phyloP scores from a whole-genome alignment of 2,329 filamentous ascomycete species.

The Coccinonectria pachysandricola region DNA sequence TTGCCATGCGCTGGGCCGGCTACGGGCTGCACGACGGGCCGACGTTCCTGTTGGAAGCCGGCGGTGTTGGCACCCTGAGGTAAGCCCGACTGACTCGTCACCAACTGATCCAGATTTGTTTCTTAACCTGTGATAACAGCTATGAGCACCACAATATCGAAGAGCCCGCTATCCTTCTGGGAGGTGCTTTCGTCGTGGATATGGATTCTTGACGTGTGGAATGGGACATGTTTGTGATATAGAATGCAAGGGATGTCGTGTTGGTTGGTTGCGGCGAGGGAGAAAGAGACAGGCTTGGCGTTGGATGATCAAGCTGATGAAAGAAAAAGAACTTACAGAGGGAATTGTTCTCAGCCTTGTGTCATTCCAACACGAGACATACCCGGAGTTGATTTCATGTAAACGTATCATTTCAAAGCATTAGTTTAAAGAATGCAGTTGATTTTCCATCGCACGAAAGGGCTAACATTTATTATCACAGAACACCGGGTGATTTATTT shows the following conservation, averaged over 20 bases:
- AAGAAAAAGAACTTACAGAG: too few relatives aligned
- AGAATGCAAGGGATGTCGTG: constrained; percentile 2
- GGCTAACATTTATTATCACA: too few relatives aligned
- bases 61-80: constrained; percentile 75
- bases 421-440: too few relatives aligned
- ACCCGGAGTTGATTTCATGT: too few relatives aligned
- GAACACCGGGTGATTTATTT: too few relatives aligned
- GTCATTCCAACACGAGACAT: too few relatives aligned
- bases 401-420: too few relatives aligned
- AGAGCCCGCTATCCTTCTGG: constrained; percentile 70
- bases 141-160: constrained; percentile 72
- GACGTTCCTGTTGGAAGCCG: constrained; percentile 74
- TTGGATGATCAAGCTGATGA: too few relatives aligned
- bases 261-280: too few relatives aligned
- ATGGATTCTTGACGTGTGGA: constrained; percentile 12
- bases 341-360: too few relatives aligned
- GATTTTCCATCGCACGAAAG: too few relatives aligned
- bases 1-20: constrained; percentile 77
- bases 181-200: constrained; percentile 55
- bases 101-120: not conserved
- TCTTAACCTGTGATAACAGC: constrained; percentile 27
- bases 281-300: too few relatives aligned
- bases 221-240: not conserved
- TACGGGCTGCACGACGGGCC: constrained; percentile 66
- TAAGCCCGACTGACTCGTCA: constrained; percentile 23